Conservation (phyloP, 305 asterid species). For the Solanum hybrid region DNA sequence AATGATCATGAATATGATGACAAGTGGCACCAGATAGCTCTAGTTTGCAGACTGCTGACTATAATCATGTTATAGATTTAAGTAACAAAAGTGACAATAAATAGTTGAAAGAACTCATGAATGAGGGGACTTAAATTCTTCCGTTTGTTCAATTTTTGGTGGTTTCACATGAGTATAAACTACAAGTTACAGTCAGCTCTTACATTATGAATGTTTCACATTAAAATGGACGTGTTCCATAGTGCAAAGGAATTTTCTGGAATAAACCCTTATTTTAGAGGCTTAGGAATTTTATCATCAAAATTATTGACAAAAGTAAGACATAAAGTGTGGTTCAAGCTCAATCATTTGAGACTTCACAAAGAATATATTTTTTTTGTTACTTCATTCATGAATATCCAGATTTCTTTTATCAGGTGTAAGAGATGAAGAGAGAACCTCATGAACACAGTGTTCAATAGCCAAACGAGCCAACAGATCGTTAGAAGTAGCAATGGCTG, state of each 20-base stretch:
- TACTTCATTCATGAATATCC: background rate
- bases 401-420: background rate
- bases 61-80: background rate
- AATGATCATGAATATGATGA: background rate
- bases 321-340: background rate
- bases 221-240: background rate
- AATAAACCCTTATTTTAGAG: background rate
- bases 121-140: background rate
- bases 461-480: conserved; percentile 79
- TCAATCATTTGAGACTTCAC: background rate
- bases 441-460: conserved; percentile 91
- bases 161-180: background rate
- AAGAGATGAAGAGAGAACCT: conserved; percentile 37
- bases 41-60: background rate
- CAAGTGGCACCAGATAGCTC: background rate
- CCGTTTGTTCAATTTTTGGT: background rate
- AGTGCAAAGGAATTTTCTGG: background rate
- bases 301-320: background rate
- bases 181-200: background rate
- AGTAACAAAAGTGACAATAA: background rate
- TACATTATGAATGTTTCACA: background rate
- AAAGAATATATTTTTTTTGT: background rate
- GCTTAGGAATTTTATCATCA: background rate
- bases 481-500: conserved; percentile 82
- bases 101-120: background rate